A percentile compares a stretch with the other conserved stretches of the same genome.
These are phyloP conservation scores for Pseudognaphalium luteoalbum DNA, from an alignment of 129 eudicot genomes.

Conservation along the genomic window DNA sequence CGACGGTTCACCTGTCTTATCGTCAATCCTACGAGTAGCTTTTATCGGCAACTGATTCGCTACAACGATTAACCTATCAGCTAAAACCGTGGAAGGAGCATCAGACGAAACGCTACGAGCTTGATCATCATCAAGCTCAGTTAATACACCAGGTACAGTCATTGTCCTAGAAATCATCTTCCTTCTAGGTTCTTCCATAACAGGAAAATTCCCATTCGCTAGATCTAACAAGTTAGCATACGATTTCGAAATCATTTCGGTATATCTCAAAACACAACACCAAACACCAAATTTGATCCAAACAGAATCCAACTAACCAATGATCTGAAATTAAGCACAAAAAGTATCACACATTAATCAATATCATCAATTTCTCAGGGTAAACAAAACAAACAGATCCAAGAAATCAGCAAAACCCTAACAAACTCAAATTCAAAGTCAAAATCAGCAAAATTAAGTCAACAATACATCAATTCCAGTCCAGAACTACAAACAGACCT, in stretches of 20 bases:
- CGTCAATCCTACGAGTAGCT: slow-evolving; percentile 41
- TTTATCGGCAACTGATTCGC: slow-evolving; percentile 61
- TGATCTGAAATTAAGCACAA: slow-evolving; percentile 42
- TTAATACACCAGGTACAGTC: slow-evolving; percentile 60
- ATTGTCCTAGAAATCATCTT: slow-evolving; percentile 54
- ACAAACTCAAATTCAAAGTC: slow-evolving; percentile 25
- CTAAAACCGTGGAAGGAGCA: slow-evolving; percentile 44
- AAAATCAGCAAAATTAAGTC: slow-evolving; percentile 31
- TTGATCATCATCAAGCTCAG: slow-evolving; percentile 64
- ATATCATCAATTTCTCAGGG: background rate
- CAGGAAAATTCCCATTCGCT: slow-evolving; percentile 66
- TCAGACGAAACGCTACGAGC: slow-evolving; percentile 58
- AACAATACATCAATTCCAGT: slow-evolving; percentile 24
- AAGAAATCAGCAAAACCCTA: slow-evolving; percentile 13
- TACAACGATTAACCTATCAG: slow-evolving; percentile 51
- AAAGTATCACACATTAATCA: slow-evolving; percentile 23
- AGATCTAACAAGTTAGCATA: slow-evolving; percentile 61
- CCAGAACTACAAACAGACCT: background rate
- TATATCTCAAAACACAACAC: slow-evolving; percentile 7
- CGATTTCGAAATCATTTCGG: slow-evolving; percentile 61
- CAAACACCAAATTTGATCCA: slow-evolving; percentile 35
- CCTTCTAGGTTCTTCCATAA: slow-evolving; percentile 55
- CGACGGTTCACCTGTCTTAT: slow-evolving; percentile 26
- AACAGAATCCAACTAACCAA: slow-evolving; percentile 14
- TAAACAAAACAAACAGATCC: slow-evolving; percentile 26